Evolutionary conservation across 495 filamentous ascomycete genomes (phyloP).

Genomic region (Aspergillus sclerotiicarbonarius): DNA sequence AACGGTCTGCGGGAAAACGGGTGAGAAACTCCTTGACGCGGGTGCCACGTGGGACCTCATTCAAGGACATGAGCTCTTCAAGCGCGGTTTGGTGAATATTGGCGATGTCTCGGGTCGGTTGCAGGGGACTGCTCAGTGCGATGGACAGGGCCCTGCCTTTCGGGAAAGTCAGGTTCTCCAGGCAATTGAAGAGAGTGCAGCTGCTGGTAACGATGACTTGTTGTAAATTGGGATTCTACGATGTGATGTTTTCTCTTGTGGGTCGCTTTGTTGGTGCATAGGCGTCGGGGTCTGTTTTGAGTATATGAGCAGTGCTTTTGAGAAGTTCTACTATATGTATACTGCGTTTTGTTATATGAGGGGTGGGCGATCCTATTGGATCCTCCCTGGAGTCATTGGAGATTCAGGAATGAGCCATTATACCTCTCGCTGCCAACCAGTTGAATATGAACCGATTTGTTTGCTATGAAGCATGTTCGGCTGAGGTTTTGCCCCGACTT

Average conservation of each 20-base stretch:
- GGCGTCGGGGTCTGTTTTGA: background rate
- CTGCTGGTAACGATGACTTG: slow-evolving; percentile 70
- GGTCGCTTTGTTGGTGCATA: slow-evolving; percentile 7
- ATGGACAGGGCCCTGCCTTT: slow-evolving; percentile 89
- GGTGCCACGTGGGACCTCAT: slow-evolving; percentile 90
- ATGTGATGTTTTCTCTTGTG: slow-evolving; percentile 11
- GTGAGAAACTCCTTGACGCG: slow-evolving; percentile 75
- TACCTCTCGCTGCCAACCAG: too few species aligned
- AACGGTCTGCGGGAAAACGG: slow-evolving; percentile 59
- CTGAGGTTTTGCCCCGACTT: too few species aligned
- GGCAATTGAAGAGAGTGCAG: slow-evolving; percentile 77
- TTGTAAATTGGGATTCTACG: slow-evolving; percentile 43
- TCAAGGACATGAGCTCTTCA: slow-evolving; percentile 75
- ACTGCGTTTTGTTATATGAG: too few species aligned
- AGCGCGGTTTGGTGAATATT: slow-evolving; percentile 80
- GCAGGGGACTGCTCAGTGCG: slow-evolving; percentile 75
- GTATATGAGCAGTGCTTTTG: background rate
- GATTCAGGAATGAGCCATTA: too few species aligned
- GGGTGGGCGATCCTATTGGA: too few species aligned
- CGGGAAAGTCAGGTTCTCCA: slow-evolving; percentile 69
- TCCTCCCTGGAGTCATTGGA: too few species aligned
- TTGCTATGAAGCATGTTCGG: too few species aligned
- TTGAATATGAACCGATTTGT: too few species aligned
- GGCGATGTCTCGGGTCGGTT: slow-evolving; percentile 71
- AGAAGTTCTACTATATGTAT: too few species aligned